Percentiles rank a stretch among this genome's conserved stretches.
phyloP scores from a whole-genome alignment of 805 yeast species.

The Tanozyma kutaoensis region DNA sequence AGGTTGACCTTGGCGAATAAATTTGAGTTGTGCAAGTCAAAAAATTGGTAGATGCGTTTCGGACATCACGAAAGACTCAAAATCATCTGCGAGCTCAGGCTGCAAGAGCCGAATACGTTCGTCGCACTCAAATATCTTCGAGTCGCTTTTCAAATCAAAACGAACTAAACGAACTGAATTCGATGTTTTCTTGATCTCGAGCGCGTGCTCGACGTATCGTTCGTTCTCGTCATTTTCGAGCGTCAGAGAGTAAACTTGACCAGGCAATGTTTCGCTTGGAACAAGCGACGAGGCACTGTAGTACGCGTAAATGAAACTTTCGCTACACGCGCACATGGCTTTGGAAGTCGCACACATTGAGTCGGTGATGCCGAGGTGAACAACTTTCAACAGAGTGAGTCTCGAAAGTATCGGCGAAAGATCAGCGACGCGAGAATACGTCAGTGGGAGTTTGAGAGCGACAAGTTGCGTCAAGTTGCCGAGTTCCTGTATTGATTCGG shows the following conservation, averaged over 20 bases:
- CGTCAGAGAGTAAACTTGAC: slow-evolving; percentile 3
- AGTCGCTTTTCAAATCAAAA: slow-evolving; percentile 3
- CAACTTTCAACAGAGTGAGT: slow-evolving; percentile 1
- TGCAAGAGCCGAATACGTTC: no score
- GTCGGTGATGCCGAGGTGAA: slow-evolving; percentile 5
- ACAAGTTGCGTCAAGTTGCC: slow-evolving; percentile 1
- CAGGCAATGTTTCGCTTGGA: slow-evolving; percentile 5
- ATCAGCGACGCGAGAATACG: slow-evolving; percentile 2
- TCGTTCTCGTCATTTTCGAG: slow-evolving; percentile 2
- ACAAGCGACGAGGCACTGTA: slow-evolving; percentile 4
- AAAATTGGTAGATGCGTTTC: no score
- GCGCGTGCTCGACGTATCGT: slow-evolving; percentile 2
- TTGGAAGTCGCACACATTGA: slow-evolving; percentile 1
- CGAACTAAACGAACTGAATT: slow-evolving; percentile 2
- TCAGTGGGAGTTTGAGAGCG: slow-evolving; percentile 4
- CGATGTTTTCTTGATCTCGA: slow-evolving; percentile 1
- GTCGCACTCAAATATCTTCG: no score
- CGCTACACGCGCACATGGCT: slow-evolving; percentile 3
- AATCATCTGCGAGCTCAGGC: no score
- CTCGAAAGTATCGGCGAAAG: slow-evolving; percentile 1
- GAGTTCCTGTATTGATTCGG: slow-evolving; percentile 3
- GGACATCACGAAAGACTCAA: no score
- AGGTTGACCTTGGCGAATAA: no score
- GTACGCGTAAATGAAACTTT: slow-evolving; percentile 1
- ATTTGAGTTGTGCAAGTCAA: no score